Percentiles rank a stretch among this genome's conserved stretches.
These are phyloP conservation scores for Wickerhamomyces rabaulensis DNA, from an alignment of 805 yeast genomes.

Conservation along the genomic window DNA sequence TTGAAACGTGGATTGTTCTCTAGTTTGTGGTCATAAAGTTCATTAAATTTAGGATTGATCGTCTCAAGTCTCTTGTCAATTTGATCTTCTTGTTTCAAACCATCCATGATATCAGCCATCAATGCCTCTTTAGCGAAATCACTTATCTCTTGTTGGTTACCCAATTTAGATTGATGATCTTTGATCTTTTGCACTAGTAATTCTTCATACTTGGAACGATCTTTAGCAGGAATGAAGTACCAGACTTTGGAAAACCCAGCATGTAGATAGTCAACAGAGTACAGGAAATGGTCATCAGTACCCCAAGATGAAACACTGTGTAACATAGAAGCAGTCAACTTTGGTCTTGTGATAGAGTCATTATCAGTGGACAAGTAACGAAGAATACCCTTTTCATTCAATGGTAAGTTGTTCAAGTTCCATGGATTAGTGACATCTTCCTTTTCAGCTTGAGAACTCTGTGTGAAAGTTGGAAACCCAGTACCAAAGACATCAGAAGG, in stretches of 20 bases:
- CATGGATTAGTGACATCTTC: slow-evolving; percentile 34
- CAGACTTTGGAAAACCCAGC: slow-evolving; percentile 52
- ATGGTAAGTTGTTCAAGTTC: slow-evolving; percentile 54
- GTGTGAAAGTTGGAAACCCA: slow-evolving; percentile 27
- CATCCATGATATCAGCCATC: slow-evolving; percentile 16
- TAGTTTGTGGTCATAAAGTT: slow-evolving; percentile 13
- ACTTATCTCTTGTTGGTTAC: neutral
- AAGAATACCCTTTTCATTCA: slow-evolving; percentile 43
- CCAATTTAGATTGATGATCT: slow-evolving; percentile 12
- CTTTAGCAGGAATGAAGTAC: slow-evolving; percentile 59
- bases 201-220: slow-evolving; percentile 48
- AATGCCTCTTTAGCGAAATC: slow-evolving; percentile 11
- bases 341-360: slow-evolving; percentile 37
- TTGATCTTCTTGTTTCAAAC: slow-evolving; percentile 12
- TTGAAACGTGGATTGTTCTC: slow-evolving; percentile 24
- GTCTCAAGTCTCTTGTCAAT: slow-evolving; percentile 12
- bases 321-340: slow-evolving; percentile 47
- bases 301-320: slow-evolving; percentile 54
- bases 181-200: slow-evolving; percentile 41
- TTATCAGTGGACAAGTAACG: slow-evolving; percentile 39
- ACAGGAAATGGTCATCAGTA: slow-evolving; percentile 56
- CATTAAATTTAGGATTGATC: slow-evolving; percentile 12
- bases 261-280: slow-evolving; percentile 47
- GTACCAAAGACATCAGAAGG: slow-evolving; percentile 36
- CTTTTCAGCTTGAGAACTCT: slow-evolving; percentile 2